These are phyloP conservation scores for Solanum pinnatisectum DNA, from an alignment of 257 asterid species.

Conservation along the genomic window DNA sequence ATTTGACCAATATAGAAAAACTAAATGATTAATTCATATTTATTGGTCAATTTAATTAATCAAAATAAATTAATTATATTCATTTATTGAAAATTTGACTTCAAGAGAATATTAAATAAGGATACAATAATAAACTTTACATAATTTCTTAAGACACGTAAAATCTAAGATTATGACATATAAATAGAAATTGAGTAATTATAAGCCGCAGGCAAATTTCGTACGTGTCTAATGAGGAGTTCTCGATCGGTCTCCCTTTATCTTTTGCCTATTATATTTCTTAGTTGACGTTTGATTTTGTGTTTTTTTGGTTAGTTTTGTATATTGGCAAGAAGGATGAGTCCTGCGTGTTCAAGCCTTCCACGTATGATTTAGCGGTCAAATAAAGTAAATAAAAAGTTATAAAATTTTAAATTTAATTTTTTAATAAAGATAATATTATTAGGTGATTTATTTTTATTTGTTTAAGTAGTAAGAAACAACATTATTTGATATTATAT, in stretches of 20 bases:
- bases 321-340: not conserved
- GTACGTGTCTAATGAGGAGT: not conserved
- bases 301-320: not conserved
- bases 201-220: not conserved
- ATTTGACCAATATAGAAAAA: no score
- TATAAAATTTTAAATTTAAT: not conserved
- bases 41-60: no score
- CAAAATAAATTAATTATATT: no score
- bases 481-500: not conserved
- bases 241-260: not conserved
- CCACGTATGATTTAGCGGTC: not conserved
- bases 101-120: no score
- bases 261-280: not conserved
- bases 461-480: no score
- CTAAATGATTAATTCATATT: no score
- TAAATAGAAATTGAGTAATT: not conserved
- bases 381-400: not conserved
- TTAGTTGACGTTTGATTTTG: not conserved
- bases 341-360: not conserved
- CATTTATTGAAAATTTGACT: no score
- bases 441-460: no score
- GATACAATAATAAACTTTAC: not conserved
- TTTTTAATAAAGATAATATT: not conserved
- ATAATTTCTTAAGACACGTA: accelerated
- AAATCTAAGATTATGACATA: not conserved